A percentile compares a stretch with the other conserved stretches of the same genome.
Conservation (phyloP, 345 rosid species). For the Anacardium occidentale region DNA sequence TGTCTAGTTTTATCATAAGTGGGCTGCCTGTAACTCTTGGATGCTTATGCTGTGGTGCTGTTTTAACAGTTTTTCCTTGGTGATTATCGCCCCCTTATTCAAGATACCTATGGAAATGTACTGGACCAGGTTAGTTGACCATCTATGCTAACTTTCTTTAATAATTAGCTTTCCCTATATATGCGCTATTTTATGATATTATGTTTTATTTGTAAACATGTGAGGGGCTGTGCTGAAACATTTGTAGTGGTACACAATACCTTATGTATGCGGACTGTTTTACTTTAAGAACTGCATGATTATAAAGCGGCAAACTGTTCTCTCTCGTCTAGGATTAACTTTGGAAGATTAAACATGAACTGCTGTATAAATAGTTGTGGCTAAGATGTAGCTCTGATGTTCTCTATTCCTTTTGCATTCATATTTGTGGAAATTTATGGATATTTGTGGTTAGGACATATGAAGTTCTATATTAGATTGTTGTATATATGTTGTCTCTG, state of each 20-base stretch:
- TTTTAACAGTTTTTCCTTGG: constrained; percentile 86
- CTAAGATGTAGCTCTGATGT: not conserved
- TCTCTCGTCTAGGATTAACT: not conserved
- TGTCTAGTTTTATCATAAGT: constrained; percentile 10
- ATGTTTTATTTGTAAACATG: not conserved
- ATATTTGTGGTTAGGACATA: not conserved
- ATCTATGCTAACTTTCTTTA: constrained; percentile 17
- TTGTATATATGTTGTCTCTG: constrained; percentile 2
- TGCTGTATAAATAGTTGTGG: not conserved
- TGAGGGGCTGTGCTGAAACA: not conserved
- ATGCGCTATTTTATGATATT: not conserved
- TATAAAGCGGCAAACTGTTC: not conserved
- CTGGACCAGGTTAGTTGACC: constrained; percentile 80
- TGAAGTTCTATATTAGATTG: not conserved
- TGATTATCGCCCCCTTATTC: constrained; percentile 92
- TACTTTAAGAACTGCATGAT: not conserved
- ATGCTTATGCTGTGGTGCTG: constrained; percentile 21
- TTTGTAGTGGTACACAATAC: not conserved
- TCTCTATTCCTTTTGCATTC: not conserved
- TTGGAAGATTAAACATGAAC: not conserved
- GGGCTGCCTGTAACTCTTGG: not conserved
- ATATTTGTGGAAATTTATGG: not conserved
- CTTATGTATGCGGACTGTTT: no score
- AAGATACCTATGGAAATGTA: constrained; percentile 77
- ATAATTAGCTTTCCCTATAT: constrained; percentile 9